phyloP scores from a whole-genome alignment of 768 basidiomycete genomes.

The Coprinellus aureogranulatus region DNA sequence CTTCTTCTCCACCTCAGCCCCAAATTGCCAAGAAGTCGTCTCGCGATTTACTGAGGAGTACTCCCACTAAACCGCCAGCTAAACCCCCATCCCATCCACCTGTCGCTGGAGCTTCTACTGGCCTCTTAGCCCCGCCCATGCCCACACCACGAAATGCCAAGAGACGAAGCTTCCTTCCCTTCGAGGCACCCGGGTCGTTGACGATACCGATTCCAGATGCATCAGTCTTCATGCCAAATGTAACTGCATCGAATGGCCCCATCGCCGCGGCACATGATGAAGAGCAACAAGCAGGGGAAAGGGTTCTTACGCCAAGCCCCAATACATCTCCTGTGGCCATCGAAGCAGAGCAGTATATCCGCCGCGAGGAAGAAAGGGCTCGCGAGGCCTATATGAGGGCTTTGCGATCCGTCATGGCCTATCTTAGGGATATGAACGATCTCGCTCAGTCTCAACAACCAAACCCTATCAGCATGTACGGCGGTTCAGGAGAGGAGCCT shows the following conservation, averaged over 20 bases:
- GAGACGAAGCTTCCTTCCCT: slow-evolving; percentile 85
- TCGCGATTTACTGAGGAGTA: slow-evolving; percentile 24
- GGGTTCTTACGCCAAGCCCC: slow-evolving; percentile 43
- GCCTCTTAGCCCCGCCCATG: slow-evolving; percentile 42
- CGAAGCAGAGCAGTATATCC: slow-evolving; percentile 49
- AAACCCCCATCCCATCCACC: slow-evolving; percentile 9
- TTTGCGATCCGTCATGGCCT: slow-evolving; percentile 90
- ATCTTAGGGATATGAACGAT: slow-evolving; percentile 94
- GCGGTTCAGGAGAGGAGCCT: slow-evolving; percentile 45
- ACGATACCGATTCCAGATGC: slow-evolving; percentile 64
- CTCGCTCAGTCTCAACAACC: slow-evolving; percentile 69
- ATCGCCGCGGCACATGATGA: slow-evolving; percentile 14
- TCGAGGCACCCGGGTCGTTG: slow-evolving; percentile 62
- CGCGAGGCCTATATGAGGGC: slow-evolving; percentile 76
- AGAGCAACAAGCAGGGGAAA: slow-evolving; percentile 20
- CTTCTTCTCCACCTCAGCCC: slow-evolving; percentile 24
- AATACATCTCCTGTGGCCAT: slow-evolving; percentile 16
- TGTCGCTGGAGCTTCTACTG: slow-evolving; percentile 19
- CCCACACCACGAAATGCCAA: slow-evolving; percentile 56
- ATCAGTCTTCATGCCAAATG: slow-evolving; percentile 55
- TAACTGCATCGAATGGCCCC: slow-evolving; percentile 35
- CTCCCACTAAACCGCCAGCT: slow-evolving; percentile 10
- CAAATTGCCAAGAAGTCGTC: slow-evolving; percentile 21
- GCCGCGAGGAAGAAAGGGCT: slow-evolving; percentile 68
- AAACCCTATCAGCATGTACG: slow-evolving; percentile 58